Percentiles rank a stretch among this genome's conserved stretches.
These are phyloP conservation scores for Populus tremula DNA, from an alignment of 345 rosid species.

Conservation along the genomic window DNA sequence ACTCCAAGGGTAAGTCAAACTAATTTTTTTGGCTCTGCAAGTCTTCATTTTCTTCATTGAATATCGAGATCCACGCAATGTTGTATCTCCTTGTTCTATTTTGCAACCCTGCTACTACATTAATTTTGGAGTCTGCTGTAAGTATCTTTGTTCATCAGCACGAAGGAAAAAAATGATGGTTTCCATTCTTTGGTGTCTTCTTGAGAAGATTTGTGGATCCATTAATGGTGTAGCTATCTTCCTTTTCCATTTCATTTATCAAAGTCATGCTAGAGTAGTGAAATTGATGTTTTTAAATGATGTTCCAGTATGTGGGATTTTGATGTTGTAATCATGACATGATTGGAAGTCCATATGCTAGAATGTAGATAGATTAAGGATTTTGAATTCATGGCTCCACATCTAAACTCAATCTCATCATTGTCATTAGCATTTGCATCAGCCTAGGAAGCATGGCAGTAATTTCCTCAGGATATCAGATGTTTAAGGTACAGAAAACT, in stretches of 20 bases:
- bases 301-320: neutral
- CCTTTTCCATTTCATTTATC: neutral
- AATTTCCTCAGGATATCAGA: neutral
- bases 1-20: neutral
- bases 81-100: neutral
- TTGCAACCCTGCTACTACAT: neutral
- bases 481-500: neutral
- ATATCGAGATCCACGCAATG: neutral
- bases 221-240: neutral
- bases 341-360: neutral
- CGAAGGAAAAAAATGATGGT: neutral
- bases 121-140: neutral
- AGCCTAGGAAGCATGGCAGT: neutral
- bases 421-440: neutral
- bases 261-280: neutral
- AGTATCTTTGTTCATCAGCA: neutral
- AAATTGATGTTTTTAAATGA: neutral
- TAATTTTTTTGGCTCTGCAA: neutral
- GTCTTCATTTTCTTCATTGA: neutral
- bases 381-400: neutral
- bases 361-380: neutral
- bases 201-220: neutral
- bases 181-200: neutral
- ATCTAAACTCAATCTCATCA: neutral
- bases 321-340: neutral